These are phyloP conservation scores for Cladorrhinum sp. DNA, from an alignment of 2,329 filamentous ascomycete genomes.

Conservation along the genomic window DNA sequence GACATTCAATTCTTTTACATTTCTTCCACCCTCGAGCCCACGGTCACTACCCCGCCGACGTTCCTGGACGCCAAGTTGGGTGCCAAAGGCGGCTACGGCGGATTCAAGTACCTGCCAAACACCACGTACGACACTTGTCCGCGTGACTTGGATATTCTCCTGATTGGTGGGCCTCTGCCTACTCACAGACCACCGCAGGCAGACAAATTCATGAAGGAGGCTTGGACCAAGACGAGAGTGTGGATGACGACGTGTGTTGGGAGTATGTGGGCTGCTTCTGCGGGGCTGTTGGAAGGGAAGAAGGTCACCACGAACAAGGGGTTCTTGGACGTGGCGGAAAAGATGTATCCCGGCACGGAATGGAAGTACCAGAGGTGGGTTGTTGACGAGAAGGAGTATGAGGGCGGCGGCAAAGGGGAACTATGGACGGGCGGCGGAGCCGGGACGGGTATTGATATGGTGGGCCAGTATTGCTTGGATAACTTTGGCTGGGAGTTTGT, in stretches of 20 bases:
- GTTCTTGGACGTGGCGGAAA: constrained; percentile 28
- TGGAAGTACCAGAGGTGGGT: constrained; percentile 41
- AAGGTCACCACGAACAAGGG: constrained; percentile 39
- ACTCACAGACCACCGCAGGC: constrained; percentile 33
- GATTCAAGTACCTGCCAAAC: constrained; percentile 35
- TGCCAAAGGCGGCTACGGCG: neutral
- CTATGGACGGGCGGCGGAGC: constrained; percentile 40
- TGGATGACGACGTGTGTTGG: constrained; percentile 40
- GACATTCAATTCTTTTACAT: constrained; percentile 40
- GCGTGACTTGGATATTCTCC: constrained; percentile 40
- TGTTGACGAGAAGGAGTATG: constrained; percentile 33
- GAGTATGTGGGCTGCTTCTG: constrained; percentile 37
- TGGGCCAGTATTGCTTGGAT: constrained; percentile 20
- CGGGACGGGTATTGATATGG: constrained; percentile 30
- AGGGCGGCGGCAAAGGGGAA: constrained; percentile 28
- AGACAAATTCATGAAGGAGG: constrained; percentile 36
- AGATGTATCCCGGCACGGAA: constrained; percentile 33
- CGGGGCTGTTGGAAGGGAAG: constrained; percentile 37
- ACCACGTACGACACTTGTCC: constrained; percentile 40
- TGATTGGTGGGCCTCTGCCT: constrained; percentile 37
- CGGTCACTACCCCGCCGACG: constrained; percentile 29
- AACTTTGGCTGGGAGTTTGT: constrained; percentile 24
- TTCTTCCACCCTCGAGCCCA: constrained; percentile 33
- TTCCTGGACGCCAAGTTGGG: no score
- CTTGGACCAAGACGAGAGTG: constrained; percentile 33